Conservation (phyloP, 2,329 filamentous ascomycete species). For the Emericellopsis cladophorae region DNA sequence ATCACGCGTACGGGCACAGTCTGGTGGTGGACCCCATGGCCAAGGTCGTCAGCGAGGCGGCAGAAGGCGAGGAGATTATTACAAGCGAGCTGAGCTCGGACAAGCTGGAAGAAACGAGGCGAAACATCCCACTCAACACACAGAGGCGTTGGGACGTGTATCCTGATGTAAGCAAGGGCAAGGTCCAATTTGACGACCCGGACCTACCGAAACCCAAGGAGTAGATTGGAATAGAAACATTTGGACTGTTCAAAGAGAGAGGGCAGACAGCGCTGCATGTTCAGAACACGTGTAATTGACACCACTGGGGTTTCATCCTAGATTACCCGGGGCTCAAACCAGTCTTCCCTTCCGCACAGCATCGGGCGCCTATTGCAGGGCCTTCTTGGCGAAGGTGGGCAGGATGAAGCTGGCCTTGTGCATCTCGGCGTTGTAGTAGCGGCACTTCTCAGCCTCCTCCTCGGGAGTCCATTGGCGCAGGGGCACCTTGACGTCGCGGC, state of each 20-base stretch:
- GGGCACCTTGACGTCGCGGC: slow-evolving; percentile 72
- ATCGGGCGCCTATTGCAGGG: slow-evolving; percentile 29
- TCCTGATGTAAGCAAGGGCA: slow-evolving; percentile 66
- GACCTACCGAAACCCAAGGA: slow-evolving; percentile 6
- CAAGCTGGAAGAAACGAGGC: slow-evolving; percentile 62
- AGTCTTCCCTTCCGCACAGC: neutral
- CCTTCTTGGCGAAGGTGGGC: slow-evolving; percentile 84
- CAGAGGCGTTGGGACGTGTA: slow-evolving; percentile 95
- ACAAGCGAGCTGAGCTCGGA: slow-evolving; percentile 57
- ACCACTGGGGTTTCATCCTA: too few relatives aligned
- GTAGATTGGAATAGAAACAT: neutral
- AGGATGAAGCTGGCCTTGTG: slow-evolving; percentile 91
- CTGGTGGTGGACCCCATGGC: slow-evolving; percentile 83
- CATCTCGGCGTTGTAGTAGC: slow-evolving; percentile 95
- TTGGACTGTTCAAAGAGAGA: too few relatives aligned
- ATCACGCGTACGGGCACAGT: slow-evolving; percentile 88
- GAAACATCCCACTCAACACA: slow-evolving; percentile 68
- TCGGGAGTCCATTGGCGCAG: slow-evolving; percentile 69
- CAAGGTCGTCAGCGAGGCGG: slow-evolving; percentile 64
- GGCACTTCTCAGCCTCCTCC: slow-evolving; percentile 87
- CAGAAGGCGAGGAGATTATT: slow-evolving; percentile 65
- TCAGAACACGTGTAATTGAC: too few relatives aligned
- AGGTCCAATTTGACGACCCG: slow-evolving; percentile 22
- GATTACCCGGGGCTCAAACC: neutral
- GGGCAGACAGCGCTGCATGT: too few relatives aligned